Percentiles rank a stretch among this genome's conserved stretches.
Evolutionary conservation across 73 alveolate genomes (phyloP).

Genomic region (Stentor coeruleus): DNA sequence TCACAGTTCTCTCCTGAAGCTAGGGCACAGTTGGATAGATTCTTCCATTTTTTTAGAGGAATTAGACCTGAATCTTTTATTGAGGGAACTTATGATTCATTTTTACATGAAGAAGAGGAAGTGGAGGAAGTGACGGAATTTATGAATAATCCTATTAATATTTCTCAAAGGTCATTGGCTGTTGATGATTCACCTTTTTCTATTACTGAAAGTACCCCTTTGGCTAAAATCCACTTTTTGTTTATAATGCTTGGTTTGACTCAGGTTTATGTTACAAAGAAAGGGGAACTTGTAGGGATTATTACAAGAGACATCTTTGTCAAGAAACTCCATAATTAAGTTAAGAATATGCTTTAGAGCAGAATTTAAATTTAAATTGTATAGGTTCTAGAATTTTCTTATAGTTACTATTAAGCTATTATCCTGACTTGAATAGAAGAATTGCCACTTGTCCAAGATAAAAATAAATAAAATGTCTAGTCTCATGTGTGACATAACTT

Average conservation of each 20-base stretch:
- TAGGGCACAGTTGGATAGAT: not conserved
- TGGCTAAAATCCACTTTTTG: conserved; percentile 75
- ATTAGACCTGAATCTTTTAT: not conserved
- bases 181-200: conserved; percentile 69
- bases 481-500: conserved; percentile 94
- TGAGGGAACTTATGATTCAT: not conserved
- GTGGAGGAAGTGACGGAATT: not conserved
- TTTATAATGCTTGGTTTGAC: conserved; percentile 76
- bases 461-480: conserved; percentile 95
- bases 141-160: conserved; percentile 36
- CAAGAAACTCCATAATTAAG: no score
- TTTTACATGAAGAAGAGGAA: conserved; percentile 1
- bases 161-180: conserved; percentile 50
- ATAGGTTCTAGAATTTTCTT: no score
- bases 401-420: no score
- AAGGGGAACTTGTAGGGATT: conserved; percentile 76
- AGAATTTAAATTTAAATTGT: no score
- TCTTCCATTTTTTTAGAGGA: not conserved
- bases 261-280: conserved; percentile 69
- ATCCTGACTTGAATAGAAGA: no score
- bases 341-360: no score
- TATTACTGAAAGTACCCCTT: conserved; percentile 66
- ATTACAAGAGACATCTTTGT: conserved; percentile 69
- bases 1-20: not conserved
- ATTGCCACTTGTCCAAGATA: conserved; percentile 92